Base-by-base conservation (phyloP, 495 filamentous ascomycete species). In the Sabuloglossum arenarium region DNA sequence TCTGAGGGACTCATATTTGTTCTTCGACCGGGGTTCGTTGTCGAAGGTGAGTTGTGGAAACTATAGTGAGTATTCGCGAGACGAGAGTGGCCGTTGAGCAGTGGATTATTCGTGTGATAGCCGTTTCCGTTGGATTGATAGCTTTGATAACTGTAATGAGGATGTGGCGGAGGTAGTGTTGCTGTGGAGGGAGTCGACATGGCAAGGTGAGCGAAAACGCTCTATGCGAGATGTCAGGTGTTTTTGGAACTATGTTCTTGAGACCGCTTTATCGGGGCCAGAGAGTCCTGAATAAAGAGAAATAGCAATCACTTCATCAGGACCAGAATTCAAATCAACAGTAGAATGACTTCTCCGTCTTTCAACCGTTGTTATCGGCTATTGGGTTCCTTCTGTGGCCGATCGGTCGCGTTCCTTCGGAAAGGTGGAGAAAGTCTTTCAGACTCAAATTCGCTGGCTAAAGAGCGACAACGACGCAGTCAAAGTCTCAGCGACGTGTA, bases 101-200 rank as follows among this genome's bases (percentile, higher is more conserved):
- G 62, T 58, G 75, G 67, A 61, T 73, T 71, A 47, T 64, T 56
- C 49, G 74, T 59, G 60, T 80, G 75, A 66, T 76, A 79, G 30
- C 42, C 28, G 55, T 9, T 46, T 21, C 72, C 65, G 29, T 75
- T 55, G 61, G 64, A 73, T 52, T 75, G 66, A 56, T 80, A 84
- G 58, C 70, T 60, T 60, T 75, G 79, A 62, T 82, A 77, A 58
- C 75, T 72, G 69, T 82, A 84, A 63, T 76, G 76, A 60, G 79
- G 80, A 63, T 83, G 82, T 61, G 83, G 82, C 61, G 78, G 78
- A 60, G 79, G 76, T 65, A 84, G 75, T 60, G 84, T 86, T 49
- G 82, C 84, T 50, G 82, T 86, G 50, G 85, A 88, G 47, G 86
- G 86, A 19, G 85, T 88, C 71, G 86, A 90, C 86, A 93, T 93